A percentile compares a stretch with the other conserved stretches of the same genome.
phyloP scores from a whole-genome alignment of 495 filamentous ascomycete genomes.

The Aspergillus egyptiacus region DNA sequence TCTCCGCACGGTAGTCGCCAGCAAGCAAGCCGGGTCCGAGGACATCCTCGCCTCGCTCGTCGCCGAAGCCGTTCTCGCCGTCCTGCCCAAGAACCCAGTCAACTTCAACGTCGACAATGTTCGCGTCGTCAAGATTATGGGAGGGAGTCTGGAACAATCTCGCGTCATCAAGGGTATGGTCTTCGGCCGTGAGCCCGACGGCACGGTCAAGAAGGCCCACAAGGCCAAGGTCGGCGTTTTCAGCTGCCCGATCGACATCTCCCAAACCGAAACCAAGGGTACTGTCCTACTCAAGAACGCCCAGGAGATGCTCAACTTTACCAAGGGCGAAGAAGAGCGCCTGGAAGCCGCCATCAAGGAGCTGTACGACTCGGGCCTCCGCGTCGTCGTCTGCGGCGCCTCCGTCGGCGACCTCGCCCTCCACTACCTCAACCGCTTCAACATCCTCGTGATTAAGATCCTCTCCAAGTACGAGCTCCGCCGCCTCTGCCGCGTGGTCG shows the following conservation, averaged over 20 bases:
- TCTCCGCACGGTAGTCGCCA: slow-evolving; percentile 88
- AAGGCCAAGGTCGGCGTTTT: slow-evolving; percentile 96
- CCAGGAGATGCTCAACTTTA: slow-evolving; percentile 97
- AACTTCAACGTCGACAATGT: slow-evolving; percentile 99
- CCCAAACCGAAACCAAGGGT: slow-evolving; percentile 98
- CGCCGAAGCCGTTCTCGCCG: slow-evolving; percentile 86
- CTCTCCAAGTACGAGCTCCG: slow-evolving; percentile 97
- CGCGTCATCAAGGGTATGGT: slow-evolving; percentile 98
- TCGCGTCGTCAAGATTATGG: slow-evolving; percentile 99
- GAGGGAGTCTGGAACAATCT: slow-evolving; percentile 86
- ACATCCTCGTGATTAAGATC: slow-evolving; percentile 93
- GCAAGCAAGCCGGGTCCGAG: slow-evolving; percentile 93
- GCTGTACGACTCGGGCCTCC: slow-evolving; percentile 84
- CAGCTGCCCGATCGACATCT: slow-evolving; percentile 92
- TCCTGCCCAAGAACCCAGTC: slow-evolving; percentile 91
- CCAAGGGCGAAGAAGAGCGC: slow-evolving; percentile 90
- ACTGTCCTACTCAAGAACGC: slow-evolving; percentile 97
- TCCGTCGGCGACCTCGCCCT: slow-evolving; percentile 91
- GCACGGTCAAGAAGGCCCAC: slow-evolving; percentile 76
- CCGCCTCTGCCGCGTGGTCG: slow-evolving; percentile 90
- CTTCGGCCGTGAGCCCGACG: slow-evolving; percentile 87
- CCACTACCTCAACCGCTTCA: slow-evolving; percentile 96
- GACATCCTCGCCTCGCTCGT: slow-evolving; percentile 81
- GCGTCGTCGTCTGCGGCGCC: slow-evolving; percentile 85
- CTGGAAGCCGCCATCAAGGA: slow-evolving; percentile 91